These are phyloP conservation scores for Neurospora africana DNA, from an alignment of 495 filamentous ascomycete species.

Conservation along the genomic window DNA sequence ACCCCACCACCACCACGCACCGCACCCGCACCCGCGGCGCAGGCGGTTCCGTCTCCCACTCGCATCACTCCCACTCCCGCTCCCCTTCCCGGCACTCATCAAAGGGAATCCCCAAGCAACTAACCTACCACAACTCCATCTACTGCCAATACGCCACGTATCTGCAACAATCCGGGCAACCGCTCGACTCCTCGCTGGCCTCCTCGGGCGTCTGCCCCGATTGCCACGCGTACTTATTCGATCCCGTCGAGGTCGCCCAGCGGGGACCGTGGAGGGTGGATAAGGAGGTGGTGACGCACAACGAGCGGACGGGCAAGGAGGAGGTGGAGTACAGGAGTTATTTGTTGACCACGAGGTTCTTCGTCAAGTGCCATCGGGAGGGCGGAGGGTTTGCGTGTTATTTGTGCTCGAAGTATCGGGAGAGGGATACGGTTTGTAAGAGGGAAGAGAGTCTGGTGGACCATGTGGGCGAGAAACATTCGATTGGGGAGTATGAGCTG, in stretches of 20 bases:
- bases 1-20: background rate
- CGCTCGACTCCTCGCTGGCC: background rate
- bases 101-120: background rate
- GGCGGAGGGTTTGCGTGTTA: slow-evolving; percentile 21
- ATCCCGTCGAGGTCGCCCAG: background rate
- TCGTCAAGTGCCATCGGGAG: slow-evolving; percentile 27
- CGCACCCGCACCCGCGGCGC: background rate
- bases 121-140: slow-evolving; percentile 9
- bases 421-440: slow-evolving; percentile 21
- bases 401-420: slow-evolving; percentile 16
- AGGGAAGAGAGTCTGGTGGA: slow-evolving; percentile 17
- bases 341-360: slow-evolving; percentile 21
- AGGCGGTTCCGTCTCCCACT: background rate
- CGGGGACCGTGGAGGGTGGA: slow-evolving; percentile 19
- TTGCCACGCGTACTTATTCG: slow-evolving; percentile 8
- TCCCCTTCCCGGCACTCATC: background rate
- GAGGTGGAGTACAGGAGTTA: slow-evolving; percentile 15
- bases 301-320: slow-evolving; percentile 2
- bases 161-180: slow-evolving; percentile 11
- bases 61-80: background rate
- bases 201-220: slow-evolving; percentile 7
- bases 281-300: slow-evolving; percentile 14
- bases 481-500: slow-evolving; percentile 15
- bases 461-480: slow-evolving; percentile 21
- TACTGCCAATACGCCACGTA: slow-evolving; percentile 22